Evolutionary conservation across 106 monocot genomes (phyloP).

Genomic region (Gastrodia elata): DNA sequence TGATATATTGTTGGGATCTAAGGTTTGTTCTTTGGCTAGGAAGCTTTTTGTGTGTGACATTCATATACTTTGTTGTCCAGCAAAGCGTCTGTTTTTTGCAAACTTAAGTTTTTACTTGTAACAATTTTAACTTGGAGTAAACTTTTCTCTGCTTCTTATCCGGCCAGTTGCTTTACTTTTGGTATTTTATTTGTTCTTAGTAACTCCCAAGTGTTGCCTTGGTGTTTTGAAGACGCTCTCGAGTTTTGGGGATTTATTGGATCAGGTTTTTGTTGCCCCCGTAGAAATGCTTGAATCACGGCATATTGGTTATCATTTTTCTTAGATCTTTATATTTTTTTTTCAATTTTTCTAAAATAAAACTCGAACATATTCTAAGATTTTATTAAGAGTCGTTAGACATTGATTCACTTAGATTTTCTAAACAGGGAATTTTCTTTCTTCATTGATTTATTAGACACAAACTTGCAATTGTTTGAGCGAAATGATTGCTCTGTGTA

Average conservation of each 20-base stretch:
- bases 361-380: neutral
- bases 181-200: neutral
- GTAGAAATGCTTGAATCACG: neutral
- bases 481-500: no score
- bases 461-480: no score
- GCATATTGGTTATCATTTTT: neutral
- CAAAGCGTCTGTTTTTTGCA: neutral
- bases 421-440: no score
- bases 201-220: neutral
- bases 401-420: no score
- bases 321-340: neutral
- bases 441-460: no score
- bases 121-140: neutral
- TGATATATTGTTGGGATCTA: neutral
- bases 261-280: neutral
- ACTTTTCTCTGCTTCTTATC: neutral
- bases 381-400: neutral
- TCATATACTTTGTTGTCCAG: neutral
- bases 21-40: neutral
- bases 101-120: neutral
- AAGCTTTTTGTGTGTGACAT: neutral
- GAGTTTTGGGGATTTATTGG: neutral
- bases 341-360: neutral
- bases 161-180: neutral
- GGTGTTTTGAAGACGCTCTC: neutral